phyloP scores from a whole-genome alignment of 2,329 filamentous ascomycete species.

The Lecanosticta acicola region DNA sequence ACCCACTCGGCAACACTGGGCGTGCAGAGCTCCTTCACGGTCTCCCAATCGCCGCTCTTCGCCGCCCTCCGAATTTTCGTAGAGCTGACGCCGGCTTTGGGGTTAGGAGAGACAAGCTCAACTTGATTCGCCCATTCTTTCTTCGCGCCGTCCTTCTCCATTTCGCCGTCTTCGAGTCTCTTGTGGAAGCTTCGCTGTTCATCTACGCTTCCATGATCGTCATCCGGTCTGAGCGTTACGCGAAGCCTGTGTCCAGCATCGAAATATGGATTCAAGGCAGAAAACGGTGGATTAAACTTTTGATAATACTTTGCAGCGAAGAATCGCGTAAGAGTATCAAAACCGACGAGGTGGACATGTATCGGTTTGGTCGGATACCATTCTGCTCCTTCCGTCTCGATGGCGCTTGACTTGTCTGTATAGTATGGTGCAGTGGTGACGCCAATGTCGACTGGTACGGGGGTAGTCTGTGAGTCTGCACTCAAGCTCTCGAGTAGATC shows the following conservation, averaged over 20 bases:
- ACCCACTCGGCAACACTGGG: constrained; percentile 55
- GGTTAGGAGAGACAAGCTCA: constrained; percentile 52
- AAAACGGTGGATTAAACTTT: constrained; percentile 42
- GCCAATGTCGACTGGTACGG: constrained; percentile 54
- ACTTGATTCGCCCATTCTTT: constrained; percentile 56
- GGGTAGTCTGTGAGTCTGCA: constrained; percentile 8
- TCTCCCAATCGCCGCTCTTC: constrained; percentile 42
- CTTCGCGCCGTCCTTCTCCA: constrained; percentile 51
- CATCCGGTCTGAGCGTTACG: constrained; percentile 59
- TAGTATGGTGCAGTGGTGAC: constrained; percentile 70
- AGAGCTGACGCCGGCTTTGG: constrained; percentile 47
- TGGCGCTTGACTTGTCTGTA: constrained; percentile 60
- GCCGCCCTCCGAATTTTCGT: constrained; percentile 60
- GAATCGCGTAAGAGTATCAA: constrained; percentile 68
- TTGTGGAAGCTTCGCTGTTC: constrained; percentile 53
- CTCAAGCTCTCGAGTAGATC: constrained; percentile 41
- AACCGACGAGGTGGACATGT: constrained; percentile 68
- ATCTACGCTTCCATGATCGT: constrained; percentile 53
- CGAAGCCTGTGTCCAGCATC: constrained; percentile 52
- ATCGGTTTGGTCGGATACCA: constrained; percentile 33
- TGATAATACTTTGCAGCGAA: constrained; percentile 66
- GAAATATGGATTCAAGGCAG: constrained; percentile 59
- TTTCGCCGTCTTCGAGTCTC: constrained; percentile 41
- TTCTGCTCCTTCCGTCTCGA: constrained; percentile 40
- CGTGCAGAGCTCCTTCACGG: constrained; percentile 52